phyloP scores from a whole-genome alignment of 139 green algal species.

The Tetradesmus obliquus region DNA sequence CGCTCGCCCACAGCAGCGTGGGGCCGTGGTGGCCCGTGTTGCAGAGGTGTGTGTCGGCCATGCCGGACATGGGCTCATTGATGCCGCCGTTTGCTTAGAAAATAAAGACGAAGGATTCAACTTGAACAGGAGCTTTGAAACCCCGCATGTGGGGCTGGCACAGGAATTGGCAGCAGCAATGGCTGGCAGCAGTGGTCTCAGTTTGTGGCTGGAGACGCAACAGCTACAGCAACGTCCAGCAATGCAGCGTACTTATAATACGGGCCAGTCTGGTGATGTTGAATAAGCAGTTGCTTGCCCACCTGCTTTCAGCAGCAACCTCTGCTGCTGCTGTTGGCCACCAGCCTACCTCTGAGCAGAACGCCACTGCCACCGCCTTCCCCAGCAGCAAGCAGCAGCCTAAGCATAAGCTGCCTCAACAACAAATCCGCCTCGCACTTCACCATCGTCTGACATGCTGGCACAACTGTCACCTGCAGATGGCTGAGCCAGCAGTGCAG shows the following conservation, averaged over 20 bases:
- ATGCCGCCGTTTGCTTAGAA: not conserved
- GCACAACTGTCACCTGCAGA: not conserved
- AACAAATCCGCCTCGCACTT: not conserved
- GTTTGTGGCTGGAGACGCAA: not conserved
- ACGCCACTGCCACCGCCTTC: not conserved
- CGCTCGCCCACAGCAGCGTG: not conserved
- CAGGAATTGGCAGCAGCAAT: constrained; percentile 6
- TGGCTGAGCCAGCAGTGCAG: not conserved
- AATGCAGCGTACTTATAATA: not conserved
- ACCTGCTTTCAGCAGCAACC: not conserved
- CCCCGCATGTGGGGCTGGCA: too few relatives aligned
- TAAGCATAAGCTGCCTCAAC: not conserved
- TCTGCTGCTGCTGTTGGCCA: not conserved
- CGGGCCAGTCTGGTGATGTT: too few relatives aligned
- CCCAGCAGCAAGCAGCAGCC: not conserved
- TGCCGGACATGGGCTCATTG: not conserved
- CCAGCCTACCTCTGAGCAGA: not conserved
- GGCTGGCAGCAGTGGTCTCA: not conserved
- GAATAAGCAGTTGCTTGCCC: not conserved
- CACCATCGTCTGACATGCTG: not conserved
- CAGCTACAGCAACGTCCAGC: not conserved
- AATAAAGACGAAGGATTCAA: not conserved
- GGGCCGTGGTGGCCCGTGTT: constrained; percentile 28
- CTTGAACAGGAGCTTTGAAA: not conserved
- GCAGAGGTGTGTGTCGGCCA: constrained; percentile 48